These are phyloP conservation scores for Tremellales sp. DNA, from an alignment of 1,284 basidiomycete genomes.

Conservation along the genomic window DNA sequence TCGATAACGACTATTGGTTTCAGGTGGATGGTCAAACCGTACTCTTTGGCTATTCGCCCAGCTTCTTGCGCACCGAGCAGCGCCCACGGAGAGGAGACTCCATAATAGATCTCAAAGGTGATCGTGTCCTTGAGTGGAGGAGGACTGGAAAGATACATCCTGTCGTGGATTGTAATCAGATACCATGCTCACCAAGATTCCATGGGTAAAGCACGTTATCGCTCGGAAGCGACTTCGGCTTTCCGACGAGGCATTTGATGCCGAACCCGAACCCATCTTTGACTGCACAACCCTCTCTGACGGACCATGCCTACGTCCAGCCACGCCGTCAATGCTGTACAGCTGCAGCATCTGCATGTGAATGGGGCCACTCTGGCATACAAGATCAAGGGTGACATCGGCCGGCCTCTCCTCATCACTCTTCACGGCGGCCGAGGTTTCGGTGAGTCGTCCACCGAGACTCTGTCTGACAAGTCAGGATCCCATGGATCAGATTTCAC, in stretches of 20 bases:
- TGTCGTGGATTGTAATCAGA: no score
- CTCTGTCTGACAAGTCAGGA: slow-evolving; percentile 7
- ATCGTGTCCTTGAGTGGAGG: slow-evolving; percentile 12
- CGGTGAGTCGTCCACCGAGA: slow-evolving; percentile 7
- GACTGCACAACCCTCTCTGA: no score
- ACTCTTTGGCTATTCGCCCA: slow-evolving; percentile 17
- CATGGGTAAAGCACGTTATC: no score
- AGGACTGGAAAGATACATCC: slow-evolving; percentile 8
- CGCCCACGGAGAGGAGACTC: slow-evolving; percentile 30
- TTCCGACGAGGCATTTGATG: no score
- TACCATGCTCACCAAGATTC: no score
- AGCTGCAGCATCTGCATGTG: slow-evolving; percentile 2
- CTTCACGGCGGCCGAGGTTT: slow-evolving; percentile 21
- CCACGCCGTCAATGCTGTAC: neutral
- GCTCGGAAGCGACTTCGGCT: no score
- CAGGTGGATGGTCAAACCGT: slow-evolving; percentile 21
- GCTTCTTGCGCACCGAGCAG: slow-evolving; percentile 22
- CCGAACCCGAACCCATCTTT: no score
- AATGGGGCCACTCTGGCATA: slow-evolving; percentile 21
- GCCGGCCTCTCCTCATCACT: slow-evolving; percentile 17
- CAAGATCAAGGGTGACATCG: slow-evolving; percentile 6
- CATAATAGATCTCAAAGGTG: slow-evolving; percentile 26
- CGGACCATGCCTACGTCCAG: no score
- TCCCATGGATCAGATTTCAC: slow-evolving; percentile 17
- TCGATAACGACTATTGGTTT: slow-evolving; percentile 30